phyloP scores from a whole-genome alignment of 257 asterid species.

The Nyctanthes arbortristis region DNA sequence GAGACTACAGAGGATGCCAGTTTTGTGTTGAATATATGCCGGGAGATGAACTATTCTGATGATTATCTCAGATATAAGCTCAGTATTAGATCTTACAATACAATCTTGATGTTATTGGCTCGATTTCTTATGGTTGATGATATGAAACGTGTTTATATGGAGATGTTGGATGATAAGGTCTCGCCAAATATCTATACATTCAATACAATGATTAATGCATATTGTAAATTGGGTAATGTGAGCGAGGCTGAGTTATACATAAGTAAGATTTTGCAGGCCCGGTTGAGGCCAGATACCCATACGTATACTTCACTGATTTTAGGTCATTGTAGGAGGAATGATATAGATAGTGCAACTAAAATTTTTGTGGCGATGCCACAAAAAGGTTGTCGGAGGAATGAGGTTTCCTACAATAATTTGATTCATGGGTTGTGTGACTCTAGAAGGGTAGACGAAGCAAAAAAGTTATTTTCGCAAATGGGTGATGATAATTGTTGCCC shows the following conservation, averaged over 20 bases:
- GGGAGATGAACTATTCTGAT: conserved; percentile 46
- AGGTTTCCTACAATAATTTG: conserved; percentile 62
- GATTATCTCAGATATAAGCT: conserved; percentile 43
- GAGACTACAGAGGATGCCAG: conserved; percentile 42
- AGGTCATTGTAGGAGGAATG: conserved; percentile 70
- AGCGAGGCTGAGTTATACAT: conserved; percentile 53
- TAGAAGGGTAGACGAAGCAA: conserved; percentile 57
- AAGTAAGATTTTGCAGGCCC: conserved; percentile 58
- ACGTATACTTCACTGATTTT: conserved; percentile 72
- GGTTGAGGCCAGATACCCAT: conserved; percentile 68
- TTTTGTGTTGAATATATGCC: conserved; percentile 37
- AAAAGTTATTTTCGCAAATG: conserved; percentile 52
- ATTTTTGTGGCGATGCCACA: conserved; percentile 52
- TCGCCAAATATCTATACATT: conserved; percentile 71
- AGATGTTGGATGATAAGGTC: conserved; percentile 62
- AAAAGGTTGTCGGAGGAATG: conserved; percentile 65
- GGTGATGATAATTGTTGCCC: conserved; percentile 54
- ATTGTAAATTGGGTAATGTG: conserved; percentile 69
- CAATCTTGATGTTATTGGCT: conserved; percentile 55
- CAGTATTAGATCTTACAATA: conserved; percentile 55
- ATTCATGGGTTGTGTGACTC: conserved; percentile 72
- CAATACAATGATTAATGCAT: conserved; percentile 69
- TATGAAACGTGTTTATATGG: conserved; percentile 56
- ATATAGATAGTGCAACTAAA: conserved; percentile 47
- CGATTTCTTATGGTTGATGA: conserved; percentile 56